Base-by-base conservation (phyloP, 257 asterid species). In the Primulina tabacum region DNA sequence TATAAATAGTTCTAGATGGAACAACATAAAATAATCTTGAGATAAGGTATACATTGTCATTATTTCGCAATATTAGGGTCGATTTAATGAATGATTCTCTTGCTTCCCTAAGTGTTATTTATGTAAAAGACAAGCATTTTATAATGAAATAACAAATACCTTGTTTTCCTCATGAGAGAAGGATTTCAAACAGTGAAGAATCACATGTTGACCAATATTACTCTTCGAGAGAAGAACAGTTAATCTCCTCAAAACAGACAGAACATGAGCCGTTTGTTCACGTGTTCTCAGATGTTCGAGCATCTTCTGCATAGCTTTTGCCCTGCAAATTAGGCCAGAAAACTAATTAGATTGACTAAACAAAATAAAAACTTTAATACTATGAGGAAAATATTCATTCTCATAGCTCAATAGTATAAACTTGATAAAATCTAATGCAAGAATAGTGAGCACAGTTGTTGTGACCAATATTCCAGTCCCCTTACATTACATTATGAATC, bases 121-220 rank as follows among this genome's bases (percentile, higher is more conserved):
- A 65, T 65, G n/a, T 66, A 65, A 21, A 35, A 16, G 40, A 57
- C 14, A 35, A 28, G n/a, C 17, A 29, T 6, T 37, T 64, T 30
- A 20, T 29, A 17, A 29, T 24, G 11, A 60, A 37, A 32, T 24
- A 14, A 18, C 0, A 58, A 2, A 4, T 64, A 89, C 97, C 97
- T 77, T 68, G 43, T 69, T 84, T 2, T 88, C 87, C 50, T 87
- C 76, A 1, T 2, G 2, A 43, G 88, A 57, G 55, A 79, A 85
- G 56, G 6, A 2, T 4, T 71, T 74, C 76, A 90, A 67, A 52
- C 84, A 83, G 37, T 78, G 74, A 37, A 77, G 80, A 71, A 90
- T 73, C 4, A 90, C 90, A 75, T 88, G 94, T 55, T 82, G 87
- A 16, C 96, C 96, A 37, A 78, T 82, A 6, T 18, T 40, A 69